These are phyloP conservation scores for Suhomyces chickasaworum DNA, from an alignment of 1,139 yeast species.

Conservation along the genomic window DNA sequence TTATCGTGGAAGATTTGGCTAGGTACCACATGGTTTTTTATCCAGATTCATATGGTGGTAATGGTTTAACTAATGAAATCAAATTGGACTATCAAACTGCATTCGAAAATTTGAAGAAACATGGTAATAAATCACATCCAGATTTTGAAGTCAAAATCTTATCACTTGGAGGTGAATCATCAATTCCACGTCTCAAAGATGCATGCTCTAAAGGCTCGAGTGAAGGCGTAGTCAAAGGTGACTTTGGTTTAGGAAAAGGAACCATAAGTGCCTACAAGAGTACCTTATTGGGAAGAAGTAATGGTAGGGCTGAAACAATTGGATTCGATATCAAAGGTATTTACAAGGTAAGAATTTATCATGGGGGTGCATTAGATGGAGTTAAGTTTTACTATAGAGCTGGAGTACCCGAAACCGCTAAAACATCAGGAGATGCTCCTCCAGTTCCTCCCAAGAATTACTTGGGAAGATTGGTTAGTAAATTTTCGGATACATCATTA, in stretches of 20 bases:
- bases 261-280: conserved; percentile 49
- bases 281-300: conserved; percentile 40
- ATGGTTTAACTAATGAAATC: conserved; percentile 58
- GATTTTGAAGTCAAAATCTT: conserved; percentile 53
- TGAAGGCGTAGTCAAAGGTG: conserved; percentile 31
- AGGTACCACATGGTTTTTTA: conserved; percentile 61
- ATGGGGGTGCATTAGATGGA: conserved; percentile 83
- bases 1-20: conserved; percentile 63
- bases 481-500: conserved; percentile 14
- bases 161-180: conserved; percentile 43
- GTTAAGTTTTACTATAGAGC: conserved; percentile 33
- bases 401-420: conserved; percentile 1
- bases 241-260: conserved; percentile 46
- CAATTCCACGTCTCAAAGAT: conserved; percentile 32
- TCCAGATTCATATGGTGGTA: conserved; percentile 58
- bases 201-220: conserved; percentile 4
- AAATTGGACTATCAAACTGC: conserved; percentile 49
- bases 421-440: conserved; percentile 27
- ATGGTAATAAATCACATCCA: conserved; percentile 29
- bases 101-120: conserved; percentile 39
- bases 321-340: conserved; percentile 38
- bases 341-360: conserved; percentile 57
- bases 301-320: conserved; percentile 20
- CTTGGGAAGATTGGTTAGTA: conserved; percentile 32
- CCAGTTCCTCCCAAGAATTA: conserved; percentile 53